Conservation (phyloP, 768 basidiomycete genomes). For the Leccinum pellstonianum region DNA sequence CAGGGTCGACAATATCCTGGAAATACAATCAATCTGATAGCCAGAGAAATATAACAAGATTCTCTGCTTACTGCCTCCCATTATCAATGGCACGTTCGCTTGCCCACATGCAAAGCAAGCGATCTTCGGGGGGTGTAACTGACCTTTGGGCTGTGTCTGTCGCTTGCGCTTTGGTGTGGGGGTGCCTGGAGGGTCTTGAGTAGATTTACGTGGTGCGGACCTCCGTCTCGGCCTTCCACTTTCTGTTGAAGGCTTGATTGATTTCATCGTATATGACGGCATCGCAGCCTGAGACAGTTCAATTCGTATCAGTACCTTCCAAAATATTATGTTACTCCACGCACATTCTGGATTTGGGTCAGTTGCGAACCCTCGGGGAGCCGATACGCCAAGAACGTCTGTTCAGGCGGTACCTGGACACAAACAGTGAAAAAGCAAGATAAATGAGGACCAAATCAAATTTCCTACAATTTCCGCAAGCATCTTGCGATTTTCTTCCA, state of each 20-base stretch:
- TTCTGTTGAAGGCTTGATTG: constrained; percentile 51
- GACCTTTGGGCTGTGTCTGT: constrained; percentile 33
- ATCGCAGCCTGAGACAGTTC: constrained; percentile 39
- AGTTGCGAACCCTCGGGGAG: constrained; percentile 56
- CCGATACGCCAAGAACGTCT: constrained; percentile 56
- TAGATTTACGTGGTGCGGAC: constrained; percentile 32
- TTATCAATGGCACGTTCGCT: constrained; percentile 71
- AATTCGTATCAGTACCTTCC: neutral
- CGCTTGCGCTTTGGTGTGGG: constrained; percentile 43
- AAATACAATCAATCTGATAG: neutral
- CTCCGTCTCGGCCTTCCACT: constrained; percentile 38
- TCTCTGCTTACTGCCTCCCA: constrained; percentile 64
- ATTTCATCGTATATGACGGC: constrained; percentile 52
- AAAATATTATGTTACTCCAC: constrained; percentile 12
- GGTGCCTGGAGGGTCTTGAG: constrained; percentile 21
- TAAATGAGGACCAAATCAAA: neutral
- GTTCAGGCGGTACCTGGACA: constrained; percentile 41
- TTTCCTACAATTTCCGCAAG: constrained; percentile 46
- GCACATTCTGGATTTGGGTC: constrained; percentile 58
- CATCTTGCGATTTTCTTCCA: constrained; percentile 46
- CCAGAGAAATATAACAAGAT: neutral
- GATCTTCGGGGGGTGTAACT: constrained; percentile 42
- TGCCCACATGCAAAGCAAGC: constrained; percentile 61
- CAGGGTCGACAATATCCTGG: constrained; percentile 71
- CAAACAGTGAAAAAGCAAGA: neutral